Conservation (phyloP, 805 yeast species). For the Myxozyma mucilagina region DNA sequence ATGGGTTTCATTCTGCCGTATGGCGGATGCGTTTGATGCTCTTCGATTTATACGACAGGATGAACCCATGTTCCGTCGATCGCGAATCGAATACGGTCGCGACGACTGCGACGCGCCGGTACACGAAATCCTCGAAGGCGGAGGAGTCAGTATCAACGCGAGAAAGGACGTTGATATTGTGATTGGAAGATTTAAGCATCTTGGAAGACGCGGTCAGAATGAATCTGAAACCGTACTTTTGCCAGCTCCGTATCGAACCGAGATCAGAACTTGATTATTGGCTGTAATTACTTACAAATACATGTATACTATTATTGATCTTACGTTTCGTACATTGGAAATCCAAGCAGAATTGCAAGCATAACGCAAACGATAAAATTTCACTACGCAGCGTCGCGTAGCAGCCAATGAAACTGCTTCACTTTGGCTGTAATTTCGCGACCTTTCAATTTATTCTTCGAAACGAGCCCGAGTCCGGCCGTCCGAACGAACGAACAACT, state of each 20-base stretch:
- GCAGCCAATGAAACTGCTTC: too few relatives aligned
- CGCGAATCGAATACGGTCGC: slow-evolving; percentile 25
- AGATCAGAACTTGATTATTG: not conserved
- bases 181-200: slow-evolving; percentile 25
- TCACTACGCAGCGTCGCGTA: too few relatives aligned
- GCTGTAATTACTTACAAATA: too few relatives aligned
- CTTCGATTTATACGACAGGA: slow-evolving; percentile 17
- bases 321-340: too few relatives aligned
- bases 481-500: too few relatives aligned
- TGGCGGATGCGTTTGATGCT: slow-evolving; percentile 29
- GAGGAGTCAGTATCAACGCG: slow-evolving; percentile 30
- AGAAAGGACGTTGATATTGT: slow-evolving; percentile 27
- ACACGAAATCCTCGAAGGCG: slow-evolving; percentile 27
- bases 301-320: too few relatives aligned
- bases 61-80: slow-evolving; percentile 19
- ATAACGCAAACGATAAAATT: too few relatives aligned
- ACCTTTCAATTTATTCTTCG: too few relatives aligned
- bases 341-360: too few relatives aligned
- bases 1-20: slow-evolving; percentile 28
- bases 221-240: not conserved
- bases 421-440: too few relatives aligned
- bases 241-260: not conserved
- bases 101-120: slow-evolving; percentile 27
- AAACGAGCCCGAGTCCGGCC: too few relatives aligned
- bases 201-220: slow-evolving; percentile 11